phyloP scores from a whole-genome alignment of 2,329 filamentous ascomycete species.

The Pseudofabraea citricarpa region DNA sequence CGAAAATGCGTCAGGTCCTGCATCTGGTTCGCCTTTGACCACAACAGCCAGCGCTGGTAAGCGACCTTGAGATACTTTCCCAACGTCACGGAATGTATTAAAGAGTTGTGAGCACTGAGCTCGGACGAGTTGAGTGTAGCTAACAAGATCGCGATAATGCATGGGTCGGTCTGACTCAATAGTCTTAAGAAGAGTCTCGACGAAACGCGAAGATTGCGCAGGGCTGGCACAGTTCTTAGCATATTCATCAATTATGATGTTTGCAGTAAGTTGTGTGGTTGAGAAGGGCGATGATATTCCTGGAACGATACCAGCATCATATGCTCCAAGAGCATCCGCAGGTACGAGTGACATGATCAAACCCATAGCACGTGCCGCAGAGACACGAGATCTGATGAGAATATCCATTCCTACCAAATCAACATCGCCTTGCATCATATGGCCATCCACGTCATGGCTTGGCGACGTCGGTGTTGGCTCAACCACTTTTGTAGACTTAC shows the following conservation, averaged over 20 bases:
- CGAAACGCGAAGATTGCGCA: slow-evolving; percentile 53
- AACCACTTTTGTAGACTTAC: slow-evolving; percentile 62
- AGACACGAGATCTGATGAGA: slow-evolving; percentile 84
- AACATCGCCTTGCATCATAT: slow-evolving; percentile 96
- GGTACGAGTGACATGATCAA: slow-evolving; percentile 76
- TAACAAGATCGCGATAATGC: slow-evolving; percentile 86
- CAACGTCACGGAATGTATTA: slow-evolving; percentile 87
- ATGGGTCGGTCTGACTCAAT: slow-evolving; percentile 76
- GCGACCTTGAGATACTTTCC: slow-evolving; percentile 70
- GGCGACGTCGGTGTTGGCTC: slow-evolving; percentile 57
- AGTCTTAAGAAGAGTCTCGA: slow-evolving; percentile 64
- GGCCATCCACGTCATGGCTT: slow-evolving; percentile 94
- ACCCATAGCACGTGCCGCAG: slow-evolving; percentile 80
- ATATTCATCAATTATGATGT: slow-evolving; percentile 85
- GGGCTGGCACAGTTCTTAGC: slow-evolving; percentile 54
- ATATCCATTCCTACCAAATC: slow-evolving; percentile 89
- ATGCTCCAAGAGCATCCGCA: slow-evolving; percentile 53
- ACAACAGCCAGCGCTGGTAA: slow-evolving; percentile 82
- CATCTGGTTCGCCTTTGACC: slow-evolving; percentile 88
- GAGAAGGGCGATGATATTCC: slow-evolving; percentile 70
- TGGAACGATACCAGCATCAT: slow-evolving; percentile 59
- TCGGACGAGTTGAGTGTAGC: slow-evolving; percentile 81
- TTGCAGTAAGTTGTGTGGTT: slow-evolving; percentile 79
- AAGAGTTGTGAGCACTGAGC: slow-evolving; percentile 88
- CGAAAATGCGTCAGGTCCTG: slow-evolving; percentile 89